Conservation (phyloP, 1,284 basidiomycete species). For the Xerocomus cyaneibrunnescens region DNA sequence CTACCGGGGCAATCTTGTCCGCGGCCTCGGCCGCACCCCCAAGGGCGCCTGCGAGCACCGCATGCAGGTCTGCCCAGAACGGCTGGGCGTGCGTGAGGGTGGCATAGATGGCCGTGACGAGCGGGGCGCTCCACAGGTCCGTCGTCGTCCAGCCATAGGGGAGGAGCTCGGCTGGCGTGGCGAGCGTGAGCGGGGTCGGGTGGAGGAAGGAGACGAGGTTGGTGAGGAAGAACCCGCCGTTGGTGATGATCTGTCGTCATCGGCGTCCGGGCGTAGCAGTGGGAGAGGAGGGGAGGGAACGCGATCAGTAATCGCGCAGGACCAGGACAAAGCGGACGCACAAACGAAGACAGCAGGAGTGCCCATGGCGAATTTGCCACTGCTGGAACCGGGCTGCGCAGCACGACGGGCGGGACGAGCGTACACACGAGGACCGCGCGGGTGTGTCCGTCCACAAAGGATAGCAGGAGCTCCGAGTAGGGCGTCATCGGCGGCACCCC, state of each 20-base stretch:
- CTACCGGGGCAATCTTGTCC: conserved; percentile 45
- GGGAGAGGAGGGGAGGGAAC: no score
- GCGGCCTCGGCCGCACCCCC: conserved; percentile 9
- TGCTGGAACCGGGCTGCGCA: conserved; percentile 45
- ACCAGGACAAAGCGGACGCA: conserved; percentile 39
- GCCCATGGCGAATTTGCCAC: conserved; percentile 69
- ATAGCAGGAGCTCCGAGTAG: conserved; percentile 59
- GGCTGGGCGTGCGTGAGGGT: conserved; percentile 76
- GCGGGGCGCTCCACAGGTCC: conserved; percentile 74
- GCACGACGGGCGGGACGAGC: conserved; percentile 64
- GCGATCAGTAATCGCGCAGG: no score
- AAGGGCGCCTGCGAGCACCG: conserved; percentile 44
- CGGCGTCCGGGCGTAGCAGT: not conserved
- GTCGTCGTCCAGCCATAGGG: conserved; percentile 74
- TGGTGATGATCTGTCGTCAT: conserved; percentile 55
- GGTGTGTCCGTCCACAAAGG: conserved; percentile 65
- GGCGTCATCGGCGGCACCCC: conserved; percentile 50
- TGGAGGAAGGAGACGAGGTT: conserved; percentile 68
- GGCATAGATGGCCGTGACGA: conserved; percentile 66
- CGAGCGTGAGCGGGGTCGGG: conserved; percentile 58
- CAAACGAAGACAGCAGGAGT: conserved; percentile 64
- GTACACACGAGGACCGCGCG: conserved; percentile 71
- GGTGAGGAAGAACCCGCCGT: conserved; percentile 70
- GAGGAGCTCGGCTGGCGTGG: conserved; percentile 67
- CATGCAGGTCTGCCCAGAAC: conserved; percentile 66